Conservation (phyloP, 805 yeast species). For the Lachancea sp. region DNA sequence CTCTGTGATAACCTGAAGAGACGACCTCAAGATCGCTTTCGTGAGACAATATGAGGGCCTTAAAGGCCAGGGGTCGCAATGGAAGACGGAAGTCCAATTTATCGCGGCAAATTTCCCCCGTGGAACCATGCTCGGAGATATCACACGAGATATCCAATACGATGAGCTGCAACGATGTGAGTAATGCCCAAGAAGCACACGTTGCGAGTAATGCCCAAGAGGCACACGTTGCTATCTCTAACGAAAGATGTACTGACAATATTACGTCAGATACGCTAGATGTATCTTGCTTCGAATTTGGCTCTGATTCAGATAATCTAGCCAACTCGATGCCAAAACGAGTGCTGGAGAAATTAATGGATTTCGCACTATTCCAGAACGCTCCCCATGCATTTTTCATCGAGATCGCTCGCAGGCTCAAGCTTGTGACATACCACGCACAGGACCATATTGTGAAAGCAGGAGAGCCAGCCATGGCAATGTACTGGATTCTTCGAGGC, state of each 20-base stretch:
- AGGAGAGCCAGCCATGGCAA: conserved; percentile 68
- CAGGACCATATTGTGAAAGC: conserved; percentile 63
- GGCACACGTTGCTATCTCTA: background rate
- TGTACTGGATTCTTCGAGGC: conserved; percentile 77
- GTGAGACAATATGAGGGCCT: conserved; percentile 4
- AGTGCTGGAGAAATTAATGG: conserved; percentile 45
- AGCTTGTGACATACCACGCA: conserved; percentile 55
- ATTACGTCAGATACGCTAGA: background rate
- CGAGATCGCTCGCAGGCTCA: conserved; percentile 51
- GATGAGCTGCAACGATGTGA: background rate
- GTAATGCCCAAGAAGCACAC: background rate
- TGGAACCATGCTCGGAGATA: background rate
- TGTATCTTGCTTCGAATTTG: background rate
- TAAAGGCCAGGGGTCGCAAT: conserved; percentile 5
- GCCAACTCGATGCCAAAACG: conserved; percentile 39
- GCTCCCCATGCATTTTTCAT: conserved; percentile 63
- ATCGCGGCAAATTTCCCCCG: conserved; percentile 5
- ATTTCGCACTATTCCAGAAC: conserved; percentile 57
- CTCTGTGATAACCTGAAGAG: background rate
- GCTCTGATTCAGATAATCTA: background rate
- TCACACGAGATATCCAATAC: background rate
- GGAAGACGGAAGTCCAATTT: conserved; percentile 3
- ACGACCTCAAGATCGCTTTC: background rate
- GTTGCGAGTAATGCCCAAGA: background rate
- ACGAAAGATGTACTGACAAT: background rate